Evolutionary conservation across 768 basidiomycete genomes (phyloP), one percentile per base, ranked within the genome.

Genomic region (Saitozyma podzolica): DNA sequence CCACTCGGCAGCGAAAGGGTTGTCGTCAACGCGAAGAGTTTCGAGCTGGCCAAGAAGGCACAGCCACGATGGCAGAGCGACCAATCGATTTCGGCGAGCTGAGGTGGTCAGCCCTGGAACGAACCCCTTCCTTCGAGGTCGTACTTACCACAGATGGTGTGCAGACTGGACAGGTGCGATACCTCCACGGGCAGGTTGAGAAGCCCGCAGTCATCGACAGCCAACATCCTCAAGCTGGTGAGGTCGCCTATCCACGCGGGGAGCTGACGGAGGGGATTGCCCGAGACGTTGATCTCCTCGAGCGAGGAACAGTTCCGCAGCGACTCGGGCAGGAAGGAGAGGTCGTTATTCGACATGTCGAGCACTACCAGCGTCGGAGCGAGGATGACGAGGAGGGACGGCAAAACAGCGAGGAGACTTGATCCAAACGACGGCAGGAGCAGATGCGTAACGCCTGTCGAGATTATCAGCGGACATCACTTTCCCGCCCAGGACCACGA

Each of bases 1-100:
- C 91, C 93, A 96, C 0, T 91, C 90, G 8, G 90, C 90, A 70
- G 91, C 90, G 80, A 99, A 97, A 8, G 94, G 92, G 77, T 99
- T 99, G 16, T 88, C 89, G 66, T 98, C 95, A n/a, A 99, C 86
- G 67, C 88, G 89, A 3, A 99, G 82, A 1, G 88, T 89, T 78
- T 95, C 91, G 52, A 99, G 82, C 3, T 72, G 69, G 17, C 87
- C 85, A n/a, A 99, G 83, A 39, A 91, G 85, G 77, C 91, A 92
- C 51, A 99, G 84, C 95, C 96, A 99, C 65, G 89, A 87, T n/a
- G 96, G 94, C 16, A 98, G 84, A 8, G 89, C 85, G 67, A 89
- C 84, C 73, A 99, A 83, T 76, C 89, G 89, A 81, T 99, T 99
- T 73, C 89, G 83, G 51, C 94, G 87, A 58, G 74, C 92, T 93